Conservation (phyloP, 306 rosid genomes). For the Fagus crenata region DNA sequence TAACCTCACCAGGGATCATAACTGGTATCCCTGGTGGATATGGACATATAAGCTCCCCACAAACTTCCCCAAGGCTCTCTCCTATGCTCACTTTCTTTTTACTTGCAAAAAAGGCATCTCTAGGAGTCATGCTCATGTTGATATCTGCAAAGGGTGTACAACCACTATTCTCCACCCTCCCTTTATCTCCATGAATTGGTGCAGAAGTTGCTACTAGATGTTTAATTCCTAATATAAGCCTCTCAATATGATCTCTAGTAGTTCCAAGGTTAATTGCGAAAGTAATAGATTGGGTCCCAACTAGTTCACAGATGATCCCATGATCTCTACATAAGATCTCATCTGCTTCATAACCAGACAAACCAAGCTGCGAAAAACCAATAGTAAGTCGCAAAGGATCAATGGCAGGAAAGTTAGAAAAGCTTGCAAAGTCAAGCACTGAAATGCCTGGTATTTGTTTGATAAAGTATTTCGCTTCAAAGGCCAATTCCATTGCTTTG, state of each 20-base stretch:
- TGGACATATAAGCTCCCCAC: conserved; percentile 82
- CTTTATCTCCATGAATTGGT: conserved; percentile 31
- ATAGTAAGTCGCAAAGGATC: conserved; percentile 81
- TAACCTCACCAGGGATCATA: conserved; percentile 71
- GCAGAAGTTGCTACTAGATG: conserved; percentile 42
- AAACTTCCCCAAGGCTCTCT: conserved; percentile 62
- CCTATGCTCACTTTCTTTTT: conserved; percentile 55
- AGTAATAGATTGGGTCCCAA: conserved; percentile 65
- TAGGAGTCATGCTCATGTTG: conserved; percentile 56
- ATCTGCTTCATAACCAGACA: conserved; percentile 87
- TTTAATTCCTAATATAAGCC: conserved; percentile 59
- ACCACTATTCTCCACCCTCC: conserved; percentile 1
- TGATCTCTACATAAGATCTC: conserved; percentile 53
- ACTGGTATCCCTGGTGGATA: conserved; percentile 91
- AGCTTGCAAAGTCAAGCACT: conserved; percentile 51
- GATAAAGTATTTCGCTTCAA: conserved; percentile 44
- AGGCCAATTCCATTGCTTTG: conserved; percentile 53
- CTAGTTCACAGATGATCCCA: conserved; percentile 71
- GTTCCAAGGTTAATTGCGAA: conserved; percentile 78
- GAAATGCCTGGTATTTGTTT: conserved; percentile 53
- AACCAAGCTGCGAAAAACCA: conserved; percentile 70
- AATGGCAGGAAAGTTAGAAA: conserved; percentile 43
- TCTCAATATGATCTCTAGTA: conserved; percentile 55
- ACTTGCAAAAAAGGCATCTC: conserved; percentile 76
- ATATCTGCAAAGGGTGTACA: conserved; percentile 52